Conservation (phyloP, 148 eudicot species). For the Fallopia convolvulus region DNA sequence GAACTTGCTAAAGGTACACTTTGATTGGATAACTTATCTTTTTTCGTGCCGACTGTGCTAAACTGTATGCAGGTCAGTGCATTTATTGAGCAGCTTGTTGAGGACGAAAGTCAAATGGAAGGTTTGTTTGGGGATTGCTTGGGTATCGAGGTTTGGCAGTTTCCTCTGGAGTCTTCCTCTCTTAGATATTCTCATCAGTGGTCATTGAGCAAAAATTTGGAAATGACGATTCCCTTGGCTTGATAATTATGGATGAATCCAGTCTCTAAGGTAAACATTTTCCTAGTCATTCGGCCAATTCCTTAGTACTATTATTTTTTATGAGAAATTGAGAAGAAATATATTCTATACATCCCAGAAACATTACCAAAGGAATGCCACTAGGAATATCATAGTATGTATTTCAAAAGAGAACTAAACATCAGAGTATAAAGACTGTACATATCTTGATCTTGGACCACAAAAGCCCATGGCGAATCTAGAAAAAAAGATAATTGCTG, state of each 20-base stretch:
- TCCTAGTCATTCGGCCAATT: background rate
- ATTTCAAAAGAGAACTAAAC: background rate
- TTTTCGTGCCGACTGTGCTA: background rate
- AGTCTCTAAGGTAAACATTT: conserved; percentile 3
- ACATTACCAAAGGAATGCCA: background rate
- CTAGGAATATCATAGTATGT: background rate
- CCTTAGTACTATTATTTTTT: background rate
- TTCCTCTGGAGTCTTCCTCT: conserved; percentile 36
- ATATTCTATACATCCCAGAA: background rate
- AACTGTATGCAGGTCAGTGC: conserved; percentile 48
- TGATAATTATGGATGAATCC: conserved; percentile 7
- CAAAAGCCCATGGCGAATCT: background rate
- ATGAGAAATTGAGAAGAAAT: background rate
- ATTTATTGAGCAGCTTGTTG: conserved; percentile 70
- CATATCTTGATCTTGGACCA: background rate
- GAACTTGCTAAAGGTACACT: background rate
- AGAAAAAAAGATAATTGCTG: background rate
- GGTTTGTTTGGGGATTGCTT: conserved; percentile 40
- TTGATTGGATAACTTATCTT: background rate
- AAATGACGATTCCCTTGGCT: conserved; percentile 22
- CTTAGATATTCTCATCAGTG: conserved; percentile 40
- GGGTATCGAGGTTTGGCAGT: conserved; percentile 62
- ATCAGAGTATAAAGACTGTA: background rate
- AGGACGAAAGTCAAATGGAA: conserved; percentile 90
- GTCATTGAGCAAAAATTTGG: conserved; percentile 31